These are phyloP conservation scores for Triangularia setosa DNA, from an alignment of 2,329 filamentous ascomycete species.

Conservation along the genomic window DNA sequence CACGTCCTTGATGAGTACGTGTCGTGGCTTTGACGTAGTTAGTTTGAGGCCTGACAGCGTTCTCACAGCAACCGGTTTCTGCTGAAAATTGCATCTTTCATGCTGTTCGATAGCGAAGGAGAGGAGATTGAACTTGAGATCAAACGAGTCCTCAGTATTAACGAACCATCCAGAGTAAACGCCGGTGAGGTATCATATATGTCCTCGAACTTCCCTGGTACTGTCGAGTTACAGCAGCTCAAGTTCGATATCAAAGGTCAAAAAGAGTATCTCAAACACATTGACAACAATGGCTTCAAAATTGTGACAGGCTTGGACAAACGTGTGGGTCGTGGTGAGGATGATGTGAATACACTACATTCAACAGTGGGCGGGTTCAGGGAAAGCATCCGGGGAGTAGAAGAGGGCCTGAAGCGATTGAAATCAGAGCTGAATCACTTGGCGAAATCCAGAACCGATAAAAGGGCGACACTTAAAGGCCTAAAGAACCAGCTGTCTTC, in stretches of 20 bases:
- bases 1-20: constrained; percentile 38
- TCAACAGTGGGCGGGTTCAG: constrained; percentile 12
- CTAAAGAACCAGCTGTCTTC: background rate
- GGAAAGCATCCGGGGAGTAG: background rate
- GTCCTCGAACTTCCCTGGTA: constrained; percentile 8
- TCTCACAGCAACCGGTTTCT: constrained; percentile 35
- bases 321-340: constrained; percentile 33
- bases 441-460: background rate
- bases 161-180: constrained; percentile 20
- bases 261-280: constrained; percentile 34
- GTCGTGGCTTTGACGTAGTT: background rate
- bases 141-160: constrained; percentile 33
- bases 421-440: background rate
- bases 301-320: constrained; percentile 36
- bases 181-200: background rate
- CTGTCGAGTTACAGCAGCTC: constrained; percentile 29
- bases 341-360: constrained; percentile 29
- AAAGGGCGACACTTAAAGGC: background rate
- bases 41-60: background rate
- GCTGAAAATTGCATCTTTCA: constrained; percentile 31
- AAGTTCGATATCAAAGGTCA: constrained; percentile 34
- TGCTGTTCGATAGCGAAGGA: constrained; percentile 20
- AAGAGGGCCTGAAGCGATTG: background rate
- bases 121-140: constrained; percentile 30
- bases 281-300: constrained; percentile 36